These are phyloP conservation scores for Acanthamoeba royreba DNA, from an alignment of 208 protist species.

Conservation along the genomic window DNA sequence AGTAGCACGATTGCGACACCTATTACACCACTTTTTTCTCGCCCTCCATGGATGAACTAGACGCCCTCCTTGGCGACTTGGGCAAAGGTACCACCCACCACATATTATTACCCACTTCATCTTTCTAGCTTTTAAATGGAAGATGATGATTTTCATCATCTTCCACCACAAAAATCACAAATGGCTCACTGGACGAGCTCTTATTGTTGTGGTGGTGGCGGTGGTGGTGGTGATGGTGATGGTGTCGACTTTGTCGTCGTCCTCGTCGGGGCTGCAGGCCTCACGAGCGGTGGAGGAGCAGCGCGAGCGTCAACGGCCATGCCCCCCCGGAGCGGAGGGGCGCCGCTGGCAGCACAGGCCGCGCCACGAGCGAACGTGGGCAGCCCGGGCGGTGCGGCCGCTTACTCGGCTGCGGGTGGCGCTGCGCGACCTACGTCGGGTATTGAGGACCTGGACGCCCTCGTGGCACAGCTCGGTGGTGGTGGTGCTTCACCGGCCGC, in stretches of 20 bases:
- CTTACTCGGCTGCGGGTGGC: not conserved
- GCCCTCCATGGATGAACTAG: slow-evolving; percentile 24
- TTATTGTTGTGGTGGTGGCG: not conserved
- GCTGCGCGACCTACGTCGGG: not conserved
- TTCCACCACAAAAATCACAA: not conserved
- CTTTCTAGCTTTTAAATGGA: not conserved
- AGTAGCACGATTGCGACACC: too few species aligned
- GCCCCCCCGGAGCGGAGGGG: not conserved
- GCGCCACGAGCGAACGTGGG: too few species aligned
- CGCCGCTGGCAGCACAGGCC: too few species aligned
- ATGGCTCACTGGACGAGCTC: not conserved
- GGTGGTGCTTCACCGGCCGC: not conserved
- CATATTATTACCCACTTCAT: not conserved
- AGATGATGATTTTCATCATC: not conserved
- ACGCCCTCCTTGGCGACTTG: not conserved
- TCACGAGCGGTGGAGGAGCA: not conserved
- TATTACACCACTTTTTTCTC: not conserved
- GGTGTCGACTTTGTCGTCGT: not conserved
- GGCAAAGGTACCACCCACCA: not conserved
- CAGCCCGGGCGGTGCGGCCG: too few species aligned
- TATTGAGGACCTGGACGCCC: not conserved
- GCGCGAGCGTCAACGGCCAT: not conserved
- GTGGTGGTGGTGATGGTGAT: too few species aligned
- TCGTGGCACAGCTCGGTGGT: not conserved
- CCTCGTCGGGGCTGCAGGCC: not conserved